Base-by-base conservation (phyloP, 2,329 filamentous ascomycete species). In the Colletotrichum orchidophilum region DNA sequence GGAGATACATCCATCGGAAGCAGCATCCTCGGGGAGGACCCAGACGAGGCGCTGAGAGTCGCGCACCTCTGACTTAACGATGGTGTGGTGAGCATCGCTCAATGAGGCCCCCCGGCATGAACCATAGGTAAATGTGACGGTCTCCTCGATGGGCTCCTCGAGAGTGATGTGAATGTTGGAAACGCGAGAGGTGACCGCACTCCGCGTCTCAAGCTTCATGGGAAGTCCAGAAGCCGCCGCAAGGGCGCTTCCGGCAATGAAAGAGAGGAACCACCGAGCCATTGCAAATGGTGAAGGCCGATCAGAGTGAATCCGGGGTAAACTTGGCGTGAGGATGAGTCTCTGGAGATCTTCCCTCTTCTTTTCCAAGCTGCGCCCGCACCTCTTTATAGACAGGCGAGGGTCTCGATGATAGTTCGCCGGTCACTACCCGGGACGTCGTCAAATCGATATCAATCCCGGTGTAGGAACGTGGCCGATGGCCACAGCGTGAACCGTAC, bases 1-100 rank as follows among this genome's bases (percentile, higher is more conserved):
- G 2, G 82, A 83, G 53, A 85, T 78, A 73, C 83, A 85, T 12
- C 81, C 81, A 12, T 78, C 78, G 1, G 72, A 69, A 3, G 70
- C 46, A n/a, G 73, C 71, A 42, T 76, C 74, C 21, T 73, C 63
- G 1, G 76, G 76, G 26, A 75, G 71, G 7, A 77, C 67, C 75
- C 75, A 77, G 50, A 77, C 75, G 13, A 77, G 73, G 31, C 76
- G 74, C 57, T 75, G 72, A 5, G 74, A 63, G 31, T 75, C 70
- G 54, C 66, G 64, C 13, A 63, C 63, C 49, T 74, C 73, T 24
- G 71, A 61, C 66, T 71, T 58, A 62, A 57, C 65, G 54, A 77
- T 63, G 26, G 68, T 67, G 57, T 77, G 75, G n/a, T 74, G 70
- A 3, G 74, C 73, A 39, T 76, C 68, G 7, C 63, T 61, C 0